These are phyloP conservation scores for Talaromyces sp. DNA, from an alignment of 2,329 filamentous ascomycete species.

Conservation along the genomic window DNA sequence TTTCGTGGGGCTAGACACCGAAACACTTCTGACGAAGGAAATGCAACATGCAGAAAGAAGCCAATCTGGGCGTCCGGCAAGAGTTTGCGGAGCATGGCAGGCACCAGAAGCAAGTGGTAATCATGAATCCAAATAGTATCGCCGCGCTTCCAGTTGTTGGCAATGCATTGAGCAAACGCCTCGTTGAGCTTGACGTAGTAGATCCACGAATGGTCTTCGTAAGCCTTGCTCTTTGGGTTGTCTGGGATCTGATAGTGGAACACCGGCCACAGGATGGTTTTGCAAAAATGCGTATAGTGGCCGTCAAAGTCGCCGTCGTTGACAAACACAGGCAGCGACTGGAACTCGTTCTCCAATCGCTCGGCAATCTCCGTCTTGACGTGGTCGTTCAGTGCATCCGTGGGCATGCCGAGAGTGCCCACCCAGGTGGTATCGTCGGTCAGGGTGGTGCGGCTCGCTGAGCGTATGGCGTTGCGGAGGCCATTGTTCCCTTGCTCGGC, in stretches of 20 bases:
- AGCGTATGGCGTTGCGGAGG: slow-evolving; percentile 79
- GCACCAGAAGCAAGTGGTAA: slow-evolving; percentile 87
- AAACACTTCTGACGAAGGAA: slow-evolving; percentile 94
- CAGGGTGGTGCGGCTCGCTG: slow-evolving; percentile 64
- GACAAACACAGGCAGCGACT: slow-evolving; percentile 78
- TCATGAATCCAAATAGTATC: slow-evolving; percentile 95
- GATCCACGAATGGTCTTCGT: slow-evolving; percentile 93
- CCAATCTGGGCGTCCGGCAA: slow-evolving; percentile 86
- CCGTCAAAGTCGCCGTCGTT: slow-evolving; percentile 90
- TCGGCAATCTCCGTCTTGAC: slow-evolving; percentile 81
- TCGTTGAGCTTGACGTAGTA: slow-evolving; percentile 92
- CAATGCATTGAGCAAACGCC: slow-evolving; percentile 83
- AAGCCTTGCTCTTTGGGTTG: slow-evolving; percentile 96
- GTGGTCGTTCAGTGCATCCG: slow-evolving; percentile 70
- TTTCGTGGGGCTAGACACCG: slow-evolving; percentile 82
- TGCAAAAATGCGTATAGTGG: slow-evolving; percentile 94
- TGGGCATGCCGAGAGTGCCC: slow-evolving; percentile 89
- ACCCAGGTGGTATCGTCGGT: slow-evolving; percentile 80
- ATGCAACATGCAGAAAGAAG: slow-evolving; percentile 91
- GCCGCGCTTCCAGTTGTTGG: slow-evolving; percentile 87
- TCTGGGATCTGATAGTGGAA: slow-evolving; percentile 98
- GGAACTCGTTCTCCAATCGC: slow-evolving; percentile 70
- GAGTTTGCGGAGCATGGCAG: slow-evolving; percentile 82
- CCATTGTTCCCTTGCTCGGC: slow-evolving; percentile 91
- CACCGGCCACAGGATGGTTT: slow-evolving; percentile 94